A percentile compares a stretch with the other conserved stretches of the same genome.
These are phyloP conservation scores for Oryza meyeriana DNA, from an alignment of 176 grass and related monocot genomes.

Conservation along the genomic window DNA sequence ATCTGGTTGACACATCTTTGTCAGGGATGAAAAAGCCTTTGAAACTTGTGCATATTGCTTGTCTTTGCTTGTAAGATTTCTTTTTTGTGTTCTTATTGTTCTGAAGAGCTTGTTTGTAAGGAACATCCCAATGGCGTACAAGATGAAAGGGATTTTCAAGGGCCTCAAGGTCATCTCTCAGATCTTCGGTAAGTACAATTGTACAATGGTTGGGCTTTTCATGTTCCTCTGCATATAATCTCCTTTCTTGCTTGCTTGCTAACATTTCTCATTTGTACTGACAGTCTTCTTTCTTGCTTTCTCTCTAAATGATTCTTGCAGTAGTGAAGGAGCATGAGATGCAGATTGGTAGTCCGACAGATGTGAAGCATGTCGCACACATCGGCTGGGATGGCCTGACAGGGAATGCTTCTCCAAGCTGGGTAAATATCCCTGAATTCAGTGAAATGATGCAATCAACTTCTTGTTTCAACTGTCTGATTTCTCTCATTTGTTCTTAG, in stretches of 20 bases:
- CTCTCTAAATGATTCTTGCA: constrained; percentile 1
- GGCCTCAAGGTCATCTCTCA: constrained; percentile 69
- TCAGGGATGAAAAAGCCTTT: constrained; percentile 19
- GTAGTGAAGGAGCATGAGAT: constrained; percentile 73
- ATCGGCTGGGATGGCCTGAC: constrained; percentile 51
- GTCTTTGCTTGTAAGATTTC: not conserved
- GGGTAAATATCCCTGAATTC: constrained; percentile 41
- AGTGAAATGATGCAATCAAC: not conserved
- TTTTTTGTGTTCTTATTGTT: not conserved
- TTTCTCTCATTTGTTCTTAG: constrained; percentile 11
- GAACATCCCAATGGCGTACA: constrained; percentile 52
- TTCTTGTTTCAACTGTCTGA: not conserved
- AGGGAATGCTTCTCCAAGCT: constrained; percentile 44
- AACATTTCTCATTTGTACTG: not conserved
- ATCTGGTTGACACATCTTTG: constrained; percentile 32
- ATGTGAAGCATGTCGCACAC: constrained; percentile 75
- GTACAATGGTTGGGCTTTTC: not conserved
- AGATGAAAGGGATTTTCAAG: constrained; percentile 81
- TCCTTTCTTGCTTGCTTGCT: not conserved
- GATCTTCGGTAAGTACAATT: constrained; percentile 49
- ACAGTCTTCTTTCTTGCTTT: not conserved
- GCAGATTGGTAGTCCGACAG: constrained; percentile 59
- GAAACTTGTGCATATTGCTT: not conserved
- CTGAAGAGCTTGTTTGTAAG: not conserved
- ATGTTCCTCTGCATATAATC: not conserved